A percentile compares a stretch with the other conserved stretches of the same genome.
Conservation (phyloP, 2,329 filamentous ascomycete genomes). For the Hypoxylon sp. region DNA sequence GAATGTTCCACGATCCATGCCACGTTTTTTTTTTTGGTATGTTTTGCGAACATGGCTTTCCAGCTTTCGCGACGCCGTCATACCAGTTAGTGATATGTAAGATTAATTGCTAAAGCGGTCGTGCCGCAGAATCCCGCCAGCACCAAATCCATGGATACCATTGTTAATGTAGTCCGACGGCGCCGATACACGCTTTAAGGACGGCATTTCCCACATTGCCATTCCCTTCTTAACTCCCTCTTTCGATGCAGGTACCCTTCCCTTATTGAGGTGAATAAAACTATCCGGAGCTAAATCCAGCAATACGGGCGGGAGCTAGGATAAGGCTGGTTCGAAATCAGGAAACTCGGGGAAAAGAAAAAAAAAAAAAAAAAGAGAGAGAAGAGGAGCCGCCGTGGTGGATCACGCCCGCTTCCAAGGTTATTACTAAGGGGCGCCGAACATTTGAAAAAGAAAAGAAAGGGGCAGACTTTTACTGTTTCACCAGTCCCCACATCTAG, state of each 20-base stretch:
- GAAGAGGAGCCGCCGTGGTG: conserved; percentile 10
- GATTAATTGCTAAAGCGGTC: conserved; percentile 23
- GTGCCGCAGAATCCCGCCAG: conserved; percentile 17
- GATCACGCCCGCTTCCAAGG: neutral
- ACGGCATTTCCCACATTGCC: conserved; percentile 6
- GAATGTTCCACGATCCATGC: conserved; percentile 40
- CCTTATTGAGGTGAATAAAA: conserved; percentile 27
- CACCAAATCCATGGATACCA: neutral
- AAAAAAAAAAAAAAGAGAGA: conserved; percentile 21
- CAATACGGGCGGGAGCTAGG: conserved; percentile 20
- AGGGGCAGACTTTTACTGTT: conserved; percentile 28
- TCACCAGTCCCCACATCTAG: conserved; percentile 26
- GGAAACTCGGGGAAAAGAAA: conserved; percentile 27
- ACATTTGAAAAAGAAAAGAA: conserved; percentile 34
- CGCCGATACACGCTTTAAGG: conserved; percentile 11
- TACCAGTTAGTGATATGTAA: conserved; percentile 14
- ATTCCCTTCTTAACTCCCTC: conserved; percentile 6
- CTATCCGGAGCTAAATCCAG: conserved; percentile 28
- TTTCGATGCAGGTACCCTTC: conserved; percentile 23
- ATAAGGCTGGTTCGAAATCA: conserved; percentile 30
- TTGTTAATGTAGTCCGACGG: conserved; percentile 1
- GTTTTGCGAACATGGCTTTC: neutral
- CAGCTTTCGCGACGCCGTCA: conserved; percentile 19
- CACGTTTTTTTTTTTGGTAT: conserved; percentile 14
- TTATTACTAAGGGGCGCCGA: conserved; percentile 28